Conservation (phyloP, 345 rosid species). For the Durio zibethinus region DNA sequence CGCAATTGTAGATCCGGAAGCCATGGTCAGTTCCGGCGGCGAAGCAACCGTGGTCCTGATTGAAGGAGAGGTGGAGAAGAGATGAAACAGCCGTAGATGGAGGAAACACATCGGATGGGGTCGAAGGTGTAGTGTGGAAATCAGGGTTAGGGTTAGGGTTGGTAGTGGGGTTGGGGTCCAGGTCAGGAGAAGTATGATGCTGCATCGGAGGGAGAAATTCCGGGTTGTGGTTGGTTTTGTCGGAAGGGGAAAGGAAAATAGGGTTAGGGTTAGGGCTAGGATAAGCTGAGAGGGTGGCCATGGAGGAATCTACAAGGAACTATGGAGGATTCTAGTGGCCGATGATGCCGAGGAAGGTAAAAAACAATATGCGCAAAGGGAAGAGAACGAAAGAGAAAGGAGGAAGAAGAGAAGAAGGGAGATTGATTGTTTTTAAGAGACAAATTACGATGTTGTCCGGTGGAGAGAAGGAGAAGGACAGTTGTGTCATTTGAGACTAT, state of each 20-base stretch:
- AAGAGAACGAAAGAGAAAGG: background rate
- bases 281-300: slow-evolving; percentile 71
- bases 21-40: slow-evolving; percentile 90
- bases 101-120: slow-evolving; percentile 20
- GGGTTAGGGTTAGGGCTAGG: slow-evolving; percentile 5
- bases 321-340: background rate
- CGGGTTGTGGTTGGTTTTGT: slow-evolving; percentile 9
- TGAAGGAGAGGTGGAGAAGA: slow-evolving; percentile 73
- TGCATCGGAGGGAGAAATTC: slow-evolving; percentile 52
- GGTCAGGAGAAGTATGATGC: slow-evolving; percentile 15
- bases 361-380: background rate
- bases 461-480: background rate
- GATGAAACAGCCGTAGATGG: slow-evolving; percentile 24
- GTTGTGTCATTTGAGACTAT: background rate
- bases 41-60: slow-evolving; percentile 88
- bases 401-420: background rate
- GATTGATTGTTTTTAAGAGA: background rate
- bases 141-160: slow-evolving; percentile 19
- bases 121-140: slow-evolving; percentile 18
- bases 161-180: slow-evolving; percentile 19
- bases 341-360: background rate
- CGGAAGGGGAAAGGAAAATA: background rate
- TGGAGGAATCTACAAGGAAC: slow-evolving; percentile 18
- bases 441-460: background rate
- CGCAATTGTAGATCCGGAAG: slow-evolving; percentile 87